These are phyloP conservation scores for Closterium sp. DNA, from an alignment of 139 green algal genomes.

Conservation along the genomic window DNA sequence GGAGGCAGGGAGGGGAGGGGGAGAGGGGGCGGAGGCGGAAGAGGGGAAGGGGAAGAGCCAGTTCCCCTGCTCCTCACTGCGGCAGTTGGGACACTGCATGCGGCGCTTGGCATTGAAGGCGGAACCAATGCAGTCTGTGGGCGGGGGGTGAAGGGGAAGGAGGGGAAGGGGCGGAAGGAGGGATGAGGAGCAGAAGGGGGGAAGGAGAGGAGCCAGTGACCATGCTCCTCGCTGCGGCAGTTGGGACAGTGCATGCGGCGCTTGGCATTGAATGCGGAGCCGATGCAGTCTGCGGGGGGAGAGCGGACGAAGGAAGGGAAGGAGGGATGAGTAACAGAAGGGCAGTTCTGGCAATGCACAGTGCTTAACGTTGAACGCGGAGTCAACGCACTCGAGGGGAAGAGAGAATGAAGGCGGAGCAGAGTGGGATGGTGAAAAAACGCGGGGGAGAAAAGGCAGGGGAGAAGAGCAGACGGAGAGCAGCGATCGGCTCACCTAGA, in stretches of 20 bases:
- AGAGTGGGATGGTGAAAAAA: too few species aligned
- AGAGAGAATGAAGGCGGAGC: neutral
- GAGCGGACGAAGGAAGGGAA: too few species aligned
- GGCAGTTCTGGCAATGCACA: neutral
- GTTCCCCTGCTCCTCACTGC: constrained; percentile 26
- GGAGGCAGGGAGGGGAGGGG: too few species aligned
- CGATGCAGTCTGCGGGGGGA: neutral
- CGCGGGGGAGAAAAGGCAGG: too few species aligned
- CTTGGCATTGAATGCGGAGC: constrained; percentile 44
- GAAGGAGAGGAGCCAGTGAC: constrained; percentile 16
- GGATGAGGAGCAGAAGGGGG: too few species aligned
- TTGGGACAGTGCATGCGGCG: constrained; percentile 47
- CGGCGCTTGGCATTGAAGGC: constrained; percentile 47
- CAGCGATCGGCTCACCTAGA: constrained; percentile 5
- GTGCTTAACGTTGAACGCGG: neutral
- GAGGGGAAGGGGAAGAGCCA: constrained; percentile 14
- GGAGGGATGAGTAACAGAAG: too few species aligned
- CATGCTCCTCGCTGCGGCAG: constrained; percentile 36
- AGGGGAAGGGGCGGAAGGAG: neutral
- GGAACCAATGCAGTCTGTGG: constrained; percentile 45
- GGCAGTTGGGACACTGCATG: constrained; percentile 51
- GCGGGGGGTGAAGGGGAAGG: neutral
- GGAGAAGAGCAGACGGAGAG: neutral
- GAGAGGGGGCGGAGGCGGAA: neutral
- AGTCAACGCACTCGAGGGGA: too few species aligned